A percentile compares a stretch with the other conserved stretches of the same genome.
phyloP scores from a whole-genome alignment of 1,284 basidiomycete species.

The Neonothopanus nambi region DNA sequence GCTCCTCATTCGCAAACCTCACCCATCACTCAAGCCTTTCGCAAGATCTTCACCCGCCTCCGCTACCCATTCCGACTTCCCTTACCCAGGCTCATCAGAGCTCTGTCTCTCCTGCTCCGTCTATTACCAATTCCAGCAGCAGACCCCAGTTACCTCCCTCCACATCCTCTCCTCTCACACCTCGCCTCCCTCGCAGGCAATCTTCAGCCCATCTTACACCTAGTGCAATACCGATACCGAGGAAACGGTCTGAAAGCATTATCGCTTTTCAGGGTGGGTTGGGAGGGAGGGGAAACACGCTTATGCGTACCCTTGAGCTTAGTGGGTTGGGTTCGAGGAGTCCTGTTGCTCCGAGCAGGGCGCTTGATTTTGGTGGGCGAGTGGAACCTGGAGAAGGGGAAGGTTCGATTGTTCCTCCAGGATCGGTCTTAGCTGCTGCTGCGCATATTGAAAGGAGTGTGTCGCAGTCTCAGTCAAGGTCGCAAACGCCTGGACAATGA shows the following conservation, averaged over 20 bases:
- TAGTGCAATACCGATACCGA: constrained; percentile 22
- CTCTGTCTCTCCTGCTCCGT: background rate
- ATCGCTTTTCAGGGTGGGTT: constrained; percentile 16
- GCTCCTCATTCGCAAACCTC: constrained; percentile 14
- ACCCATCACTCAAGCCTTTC: constrained; percentile 1
- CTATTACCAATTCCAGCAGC: background rate
- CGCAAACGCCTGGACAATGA: too few species aligned
- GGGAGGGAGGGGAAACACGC: constrained; percentile 18
- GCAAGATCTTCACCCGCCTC: constrained; percentile 3
- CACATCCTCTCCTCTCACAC: constrained; percentile 5
- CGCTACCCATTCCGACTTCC: background rate
- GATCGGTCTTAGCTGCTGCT: constrained; percentile 31
- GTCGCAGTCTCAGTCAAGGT: too few species aligned
- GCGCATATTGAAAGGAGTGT: constrained; percentile 28
- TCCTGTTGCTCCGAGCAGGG: background rate
- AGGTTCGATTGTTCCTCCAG: constrained; percentile 3
- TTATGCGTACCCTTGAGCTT: constrained; percentile 14
- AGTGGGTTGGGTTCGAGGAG: background rate
- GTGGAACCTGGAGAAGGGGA: constrained; percentile 11
- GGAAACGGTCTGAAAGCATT: constrained; percentile 30
- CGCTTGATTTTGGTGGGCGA: background rate
- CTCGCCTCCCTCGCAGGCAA: constrained; percentile 18
- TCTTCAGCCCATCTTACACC: constrained; percentile 28
- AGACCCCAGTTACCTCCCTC: background rate
- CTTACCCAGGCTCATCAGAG: background rate